Evolutionary conservation across 108 stramenopile species (phyloP).

Genomic region (Schizochytrium sp.): DNA sequence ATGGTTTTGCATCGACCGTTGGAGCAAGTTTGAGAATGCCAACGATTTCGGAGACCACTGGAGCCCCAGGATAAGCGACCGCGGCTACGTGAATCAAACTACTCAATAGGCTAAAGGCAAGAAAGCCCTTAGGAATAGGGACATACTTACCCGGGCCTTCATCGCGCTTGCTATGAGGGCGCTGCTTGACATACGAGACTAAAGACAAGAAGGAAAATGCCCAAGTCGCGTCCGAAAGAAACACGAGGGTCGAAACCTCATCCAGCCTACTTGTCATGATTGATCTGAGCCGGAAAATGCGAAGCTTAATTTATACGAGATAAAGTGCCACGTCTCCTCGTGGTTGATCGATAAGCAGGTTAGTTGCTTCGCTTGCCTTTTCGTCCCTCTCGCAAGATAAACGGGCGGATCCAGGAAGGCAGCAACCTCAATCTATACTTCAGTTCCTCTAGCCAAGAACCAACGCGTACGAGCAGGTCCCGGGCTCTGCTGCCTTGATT

Average conservation of each 20-base stretch:
- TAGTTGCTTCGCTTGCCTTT: too few species aligned
- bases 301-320: too few species aligned
- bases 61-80: neutral
- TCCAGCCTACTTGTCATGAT: neutral
- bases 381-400: too few species aligned
- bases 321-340: too few species aligned
- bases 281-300: too few species aligned
- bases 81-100: neutral
- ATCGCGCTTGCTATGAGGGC: neutral
- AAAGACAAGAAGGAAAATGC: constrained; percentile 7
- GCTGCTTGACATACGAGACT: neutral
- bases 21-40: neutral
- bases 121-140: neutral
- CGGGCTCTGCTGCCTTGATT: too few species aligned
- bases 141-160: neutral
- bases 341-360: too few species aligned
- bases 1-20: neutral
- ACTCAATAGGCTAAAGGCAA: neutral
- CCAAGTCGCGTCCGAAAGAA: constrained; percentile 6
- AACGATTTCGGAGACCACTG: neutral
- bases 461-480: too few species aligned
- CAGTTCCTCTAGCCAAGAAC: too few species aligned
- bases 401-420: too few species aligned
- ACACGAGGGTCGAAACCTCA: constrained; percentile 1
- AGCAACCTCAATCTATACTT: too few species aligned